Evolutionary conservation across 495 filamentous ascomycete species (phyloP).

Genomic region (Haplographium delicatum): DNA sequence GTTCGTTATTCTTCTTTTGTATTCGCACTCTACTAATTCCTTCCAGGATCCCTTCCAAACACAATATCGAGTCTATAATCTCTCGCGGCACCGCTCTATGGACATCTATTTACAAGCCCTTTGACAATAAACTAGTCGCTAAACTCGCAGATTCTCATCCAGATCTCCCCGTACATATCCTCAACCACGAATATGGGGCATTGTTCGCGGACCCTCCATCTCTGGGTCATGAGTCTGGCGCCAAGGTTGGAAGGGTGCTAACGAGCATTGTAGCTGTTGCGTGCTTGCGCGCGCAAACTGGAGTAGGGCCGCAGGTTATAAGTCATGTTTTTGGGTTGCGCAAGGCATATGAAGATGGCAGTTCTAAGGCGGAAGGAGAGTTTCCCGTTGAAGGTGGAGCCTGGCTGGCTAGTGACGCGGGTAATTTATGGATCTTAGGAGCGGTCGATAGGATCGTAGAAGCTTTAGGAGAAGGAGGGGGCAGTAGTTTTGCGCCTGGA

Average conservation of each 20-base stretch:
- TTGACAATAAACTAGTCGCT: slow-evolving; percentile 59
- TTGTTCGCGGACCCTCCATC: slow-evolving; percentile 57
- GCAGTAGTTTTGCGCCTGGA: slow-evolving; percentile 56
- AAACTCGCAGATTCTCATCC: slow-evolving; percentile 67
- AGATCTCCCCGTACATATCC: slow-evolving; percentile 72
- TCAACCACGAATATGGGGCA: slow-evolving; percentile 64
- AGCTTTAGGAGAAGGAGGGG: slow-evolving; percentile 51
- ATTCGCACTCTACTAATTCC: slow-evolving; percentile 37
- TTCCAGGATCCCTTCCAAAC: slow-evolving; percentile 30
- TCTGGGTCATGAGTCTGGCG: slow-evolving; percentile 27
- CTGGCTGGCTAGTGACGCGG: slow-evolving; percentile 69
- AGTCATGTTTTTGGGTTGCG: slow-evolving; percentile 70
- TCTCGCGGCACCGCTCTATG: slow-evolving; percentile 57
- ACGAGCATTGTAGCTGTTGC: slow-evolving; percentile 66
- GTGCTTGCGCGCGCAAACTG: slow-evolving; percentile 66
- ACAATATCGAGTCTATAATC: slow-evolving; percentile 47
- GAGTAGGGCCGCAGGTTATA: slow-evolving; percentile 71
- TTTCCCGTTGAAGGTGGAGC: slow-evolving; percentile 45
- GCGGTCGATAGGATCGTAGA: slow-evolving; percentile 64
- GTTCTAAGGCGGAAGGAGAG: slow-evolving; percentile 47
- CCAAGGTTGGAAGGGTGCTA: slow-evolving; percentile 53
- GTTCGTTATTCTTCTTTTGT: slow-evolving; percentile 40
- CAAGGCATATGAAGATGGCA: slow-evolving; percentile 66
- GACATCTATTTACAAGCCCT: slow-evolving; percentile 67
- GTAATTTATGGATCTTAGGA: slow-evolving; percentile 64